These are phyloP conservation scores for Annona cherimola DNA, from an alignment of 164 flowering plant species.

Conservation along the genomic window DNA sequence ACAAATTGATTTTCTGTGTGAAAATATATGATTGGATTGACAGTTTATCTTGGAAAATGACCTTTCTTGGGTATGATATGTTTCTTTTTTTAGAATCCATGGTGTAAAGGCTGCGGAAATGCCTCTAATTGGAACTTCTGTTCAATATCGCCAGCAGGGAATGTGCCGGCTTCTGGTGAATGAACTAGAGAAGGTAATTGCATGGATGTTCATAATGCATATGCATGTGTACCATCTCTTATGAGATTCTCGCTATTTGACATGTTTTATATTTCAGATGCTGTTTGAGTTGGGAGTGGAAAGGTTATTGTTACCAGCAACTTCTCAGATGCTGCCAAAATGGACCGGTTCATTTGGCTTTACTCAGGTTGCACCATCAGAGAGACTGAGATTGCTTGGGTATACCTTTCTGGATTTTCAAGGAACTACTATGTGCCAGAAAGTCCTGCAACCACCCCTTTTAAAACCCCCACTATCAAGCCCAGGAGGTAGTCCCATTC, in stretches of 20 bases:
- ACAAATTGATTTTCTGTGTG: not conserved
- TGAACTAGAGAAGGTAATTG: constrained; percentile 46
- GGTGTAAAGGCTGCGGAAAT: constrained; percentile 85
- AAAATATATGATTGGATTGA: not conserved
- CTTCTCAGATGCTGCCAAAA: constrained; percentile 43
- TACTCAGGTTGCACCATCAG: constrained; percentile 41
- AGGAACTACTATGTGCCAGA: constrained; percentile 77
- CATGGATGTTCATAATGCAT: not conserved
- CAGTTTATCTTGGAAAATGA: not conserved
- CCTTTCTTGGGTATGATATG: not conserved
- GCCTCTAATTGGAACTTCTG: constrained; percentile 77
- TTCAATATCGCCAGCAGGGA: constrained; percentile 70
- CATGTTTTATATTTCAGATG: constrained; percentile 33
- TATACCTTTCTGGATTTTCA: constrained; percentile 67
- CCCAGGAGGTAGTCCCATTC: constrained; percentile 29
- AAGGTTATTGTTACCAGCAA: constrained; percentile 78
- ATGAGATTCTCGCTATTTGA: not conserved
- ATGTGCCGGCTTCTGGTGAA: constrained; percentile 79
- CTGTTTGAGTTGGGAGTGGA: constrained; percentile 71
- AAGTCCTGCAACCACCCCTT: constrained; percentile 28
- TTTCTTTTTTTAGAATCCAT: constrained; percentile 40
- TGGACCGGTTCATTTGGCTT: constrained; percentile 86
- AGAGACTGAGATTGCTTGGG: constrained; percentile 46
- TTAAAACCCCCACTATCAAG: constrained; percentile 14
- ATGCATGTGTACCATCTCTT: not conserved